Conservation (phyloP, 2,329 filamentous ascomycete genomes). For the Cladosporium sp. region DNA sequence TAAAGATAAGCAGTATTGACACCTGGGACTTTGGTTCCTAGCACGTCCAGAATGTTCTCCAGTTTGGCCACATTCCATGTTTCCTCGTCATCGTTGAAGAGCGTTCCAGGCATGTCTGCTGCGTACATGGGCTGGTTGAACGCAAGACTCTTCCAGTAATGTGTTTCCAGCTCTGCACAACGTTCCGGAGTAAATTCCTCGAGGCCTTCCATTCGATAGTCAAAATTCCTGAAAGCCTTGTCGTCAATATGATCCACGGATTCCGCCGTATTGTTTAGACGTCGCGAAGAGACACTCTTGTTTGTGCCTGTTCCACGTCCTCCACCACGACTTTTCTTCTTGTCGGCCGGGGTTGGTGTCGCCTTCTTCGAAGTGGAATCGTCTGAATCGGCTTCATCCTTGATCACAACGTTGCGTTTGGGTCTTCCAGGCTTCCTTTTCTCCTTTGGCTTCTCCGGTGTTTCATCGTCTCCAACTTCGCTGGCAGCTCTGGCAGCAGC, state of each 20-base stretch:
- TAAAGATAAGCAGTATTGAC: slow-evolving; percentile 99
- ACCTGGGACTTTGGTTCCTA: slow-evolving; percentile 93
- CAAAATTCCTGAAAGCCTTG: slow-evolving; percentile 84
- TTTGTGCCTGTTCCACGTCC: slow-evolving; percentile 54
- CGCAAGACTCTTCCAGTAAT: slow-evolving; percentile 96
- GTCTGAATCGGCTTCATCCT: slow-evolving; percentile 35
- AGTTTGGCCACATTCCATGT: slow-evolving; percentile 94
- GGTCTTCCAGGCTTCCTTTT: slow-evolving; percentile 56
- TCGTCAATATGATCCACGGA: slow-evolving; percentile 81
- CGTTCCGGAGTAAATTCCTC: slow-evolving; percentile 88
- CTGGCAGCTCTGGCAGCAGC: slow-evolving; percentile 30
- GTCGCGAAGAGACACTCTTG: slow-evolving; percentile 78
- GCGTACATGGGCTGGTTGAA: slow-evolving; percentile 95
- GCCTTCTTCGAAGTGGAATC: slow-evolving; percentile 30
- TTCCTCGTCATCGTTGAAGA: slow-evolving; percentile 84
- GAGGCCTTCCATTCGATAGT: slow-evolving; percentile 80
- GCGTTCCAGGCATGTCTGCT: slow-evolving; percentile 91
- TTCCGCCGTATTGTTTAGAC: slow-evolving; percentile 82
- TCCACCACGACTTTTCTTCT: slow-evolving; percentile 50
- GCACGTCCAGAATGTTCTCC: slow-evolving; percentile 87
- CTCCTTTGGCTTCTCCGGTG: slow-evolving; percentile 32
- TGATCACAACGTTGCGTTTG: slow-evolving; percentile 39
- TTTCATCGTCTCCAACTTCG: slow-evolving; percentile 26
- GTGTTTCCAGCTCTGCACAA: slow-evolving; percentile 90
- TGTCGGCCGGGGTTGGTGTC: slow-evolving; percentile 34